These are phyloP conservation scores for Pichia sorboxylosa DNA, from an alignment of 1,139 yeast species.

Conservation along the genomic window DNA sequence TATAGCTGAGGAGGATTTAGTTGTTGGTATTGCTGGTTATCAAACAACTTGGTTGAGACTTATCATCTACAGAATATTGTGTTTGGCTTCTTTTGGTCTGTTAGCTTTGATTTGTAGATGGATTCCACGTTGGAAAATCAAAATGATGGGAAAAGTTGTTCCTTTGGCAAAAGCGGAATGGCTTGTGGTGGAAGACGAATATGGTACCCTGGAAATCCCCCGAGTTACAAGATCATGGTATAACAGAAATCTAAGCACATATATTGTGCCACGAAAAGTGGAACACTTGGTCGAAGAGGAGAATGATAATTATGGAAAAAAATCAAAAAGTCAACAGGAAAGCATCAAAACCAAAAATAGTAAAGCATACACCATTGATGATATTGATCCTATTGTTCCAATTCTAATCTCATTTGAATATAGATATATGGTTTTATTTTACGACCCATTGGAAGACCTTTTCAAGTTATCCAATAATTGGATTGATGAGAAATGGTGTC, in stretches of 20 bases:
- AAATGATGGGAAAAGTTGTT: constrained; percentile 50
- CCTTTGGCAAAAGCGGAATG: constrained; percentile 80
- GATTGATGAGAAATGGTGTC: constrained; percentile 72
- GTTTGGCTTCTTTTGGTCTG: constrained; percentile 54
- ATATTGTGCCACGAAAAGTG: constrained; percentile 28
- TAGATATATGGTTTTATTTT: constrained; percentile 71
- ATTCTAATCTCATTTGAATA: constrained; percentile 60
- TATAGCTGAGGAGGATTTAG: constrained; percentile 89
- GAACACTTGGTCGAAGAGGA: constrained; percentile 11
- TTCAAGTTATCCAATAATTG: constrained; percentile 78
- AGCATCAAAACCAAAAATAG: constrained; percentile 4
- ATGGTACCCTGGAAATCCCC: constrained; percentile 67
- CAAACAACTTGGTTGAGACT: constrained; percentile 38
- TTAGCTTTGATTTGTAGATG: constrained; percentile 68
- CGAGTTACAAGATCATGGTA: constrained; percentile 48
- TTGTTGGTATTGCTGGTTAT: constrained; percentile 89
- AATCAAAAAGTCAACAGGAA: not conserved
- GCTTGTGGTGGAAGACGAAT: constrained; percentile 89
- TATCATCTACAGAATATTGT: constrained; percentile 40
- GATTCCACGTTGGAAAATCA: constrained; percentile 69
- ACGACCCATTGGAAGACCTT: constrained; percentile 77
- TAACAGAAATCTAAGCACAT: constrained; percentile 59
- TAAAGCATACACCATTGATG: constrained; percentile 17
- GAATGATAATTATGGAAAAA: constrained; percentile 2
- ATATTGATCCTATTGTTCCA: constrained; percentile 56